A percentile compares a stretch with the other conserved stretches of the same genome.
phyloP scores from a whole-genome alignment of 352 stramenopile species.

The Saprolegnia diclina region DNA sequence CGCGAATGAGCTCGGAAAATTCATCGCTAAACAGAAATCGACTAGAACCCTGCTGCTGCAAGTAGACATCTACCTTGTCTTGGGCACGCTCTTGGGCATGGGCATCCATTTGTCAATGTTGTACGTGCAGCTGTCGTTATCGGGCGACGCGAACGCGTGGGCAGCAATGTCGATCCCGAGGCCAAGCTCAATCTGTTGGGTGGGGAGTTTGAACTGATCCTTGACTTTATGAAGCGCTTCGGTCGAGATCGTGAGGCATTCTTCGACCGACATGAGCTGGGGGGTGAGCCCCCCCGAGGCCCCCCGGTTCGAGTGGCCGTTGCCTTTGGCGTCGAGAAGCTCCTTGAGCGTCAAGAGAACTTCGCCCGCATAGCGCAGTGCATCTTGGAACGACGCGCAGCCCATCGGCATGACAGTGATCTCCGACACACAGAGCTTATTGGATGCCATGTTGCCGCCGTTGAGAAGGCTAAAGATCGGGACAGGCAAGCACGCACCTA shows the following conservation, averaged over 20 bases:
- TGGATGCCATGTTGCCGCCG: constrained; percentile 51
- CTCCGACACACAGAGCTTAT: constrained; percentile 64
- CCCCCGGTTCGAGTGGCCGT: constrained; percentile 56
- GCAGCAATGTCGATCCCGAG: constrained; percentile 66
- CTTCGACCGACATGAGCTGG: constrained; percentile 49
- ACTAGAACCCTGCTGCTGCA: background rate
- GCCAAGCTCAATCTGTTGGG: constrained; percentile 40
- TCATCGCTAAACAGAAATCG: constrained; percentile 40
- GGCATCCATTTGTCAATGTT: constrained; percentile 63
- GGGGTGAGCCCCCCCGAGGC: constrained; percentile 55
- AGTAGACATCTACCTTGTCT: constrained; percentile 28
- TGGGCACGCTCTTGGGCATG: constrained; percentile 38
- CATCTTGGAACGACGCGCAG: constrained; percentile 51
- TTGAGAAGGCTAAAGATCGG: constrained; percentile 71
- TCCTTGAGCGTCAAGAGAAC: constrained; percentile 38
- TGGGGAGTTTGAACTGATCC: constrained; percentile 29
- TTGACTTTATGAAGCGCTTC: constrained; percentile 37
- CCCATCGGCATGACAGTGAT: constrained; percentile 51
- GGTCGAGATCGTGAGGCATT: constrained; percentile 59
- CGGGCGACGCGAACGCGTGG: constrained; percentile 42
- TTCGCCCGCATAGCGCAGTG: constrained; percentile 49
- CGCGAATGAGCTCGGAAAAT: constrained; percentile 50
- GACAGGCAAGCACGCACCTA: constrained; percentile 49
- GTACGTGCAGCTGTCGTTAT: constrained; percentile 37
- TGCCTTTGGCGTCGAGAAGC: constrained; percentile 45